phyloP scores from a whole-genome alignment of 1,284 basidiomycete genomes.

The Apiotrichum montevideense region DNA sequence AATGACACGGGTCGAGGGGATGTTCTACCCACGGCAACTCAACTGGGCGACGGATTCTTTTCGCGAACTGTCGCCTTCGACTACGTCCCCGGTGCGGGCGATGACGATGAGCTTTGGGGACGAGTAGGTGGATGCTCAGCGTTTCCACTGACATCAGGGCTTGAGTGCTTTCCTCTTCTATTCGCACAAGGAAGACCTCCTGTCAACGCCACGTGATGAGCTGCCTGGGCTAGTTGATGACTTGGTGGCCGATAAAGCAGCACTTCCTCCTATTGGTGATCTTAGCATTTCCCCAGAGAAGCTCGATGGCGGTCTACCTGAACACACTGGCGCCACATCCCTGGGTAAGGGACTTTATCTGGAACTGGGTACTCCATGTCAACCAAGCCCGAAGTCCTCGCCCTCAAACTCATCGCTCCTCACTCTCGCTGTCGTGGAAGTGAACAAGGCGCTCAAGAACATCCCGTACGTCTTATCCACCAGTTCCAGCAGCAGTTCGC shows the following conservation, averaged over 20 bases:
- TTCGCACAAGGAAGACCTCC: slow-evolving; percentile 23
- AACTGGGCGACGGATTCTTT: slow-evolving; percentile 17
- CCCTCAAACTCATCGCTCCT: background rate
- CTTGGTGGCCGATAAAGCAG: slow-evolving; percentile 12
- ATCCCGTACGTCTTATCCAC: slow-evolving; percentile 2
- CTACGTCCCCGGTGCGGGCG: slow-evolving; percentile 47
- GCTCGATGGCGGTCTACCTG: background rate
- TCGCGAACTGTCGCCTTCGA: slow-evolving; percentile 40
- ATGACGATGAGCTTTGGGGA: slow-evolving; percentile 48
- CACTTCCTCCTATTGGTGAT: too few relatives aligned
- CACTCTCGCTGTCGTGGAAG: slow-evolving; percentile 21
- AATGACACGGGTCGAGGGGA: slow-evolving; percentile 20
- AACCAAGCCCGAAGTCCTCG: too few relatives aligned
- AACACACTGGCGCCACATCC: background rate
- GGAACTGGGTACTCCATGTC: slow-evolving; percentile 21
- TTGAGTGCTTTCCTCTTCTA: slow-evolving; percentile 39
- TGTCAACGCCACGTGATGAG: slow-evolving; percentile 32
- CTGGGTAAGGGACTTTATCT: slow-evolving; percentile 20
- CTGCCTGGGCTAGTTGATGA: slow-evolving; percentile 30
- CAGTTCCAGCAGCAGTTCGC: background rate
- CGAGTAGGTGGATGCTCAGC: slow-evolving; percentile 21
- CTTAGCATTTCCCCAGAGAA: too few relatives aligned
- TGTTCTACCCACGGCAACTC: slow-evolving; percentile 31
- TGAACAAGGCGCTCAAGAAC: slow-evolving; percentile 22
- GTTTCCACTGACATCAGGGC: slow-evolving; percentile 23